Base-by-base conservation (phyloP, 1,284 basidiomycete genomes). In the Volvariella volvacea region DNA sequence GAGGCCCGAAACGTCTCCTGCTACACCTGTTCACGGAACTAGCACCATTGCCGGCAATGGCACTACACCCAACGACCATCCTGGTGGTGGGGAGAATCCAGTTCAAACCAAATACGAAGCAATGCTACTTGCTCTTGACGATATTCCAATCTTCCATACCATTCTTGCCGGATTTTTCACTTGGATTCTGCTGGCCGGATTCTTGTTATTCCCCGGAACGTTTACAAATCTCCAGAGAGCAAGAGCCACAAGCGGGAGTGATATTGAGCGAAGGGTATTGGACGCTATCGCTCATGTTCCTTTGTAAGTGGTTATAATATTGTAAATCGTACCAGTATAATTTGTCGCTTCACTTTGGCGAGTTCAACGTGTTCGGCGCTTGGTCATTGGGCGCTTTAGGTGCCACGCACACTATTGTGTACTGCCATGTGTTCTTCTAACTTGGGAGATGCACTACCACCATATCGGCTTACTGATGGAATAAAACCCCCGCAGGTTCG, bases 171-270 rank as follows among this genome's bases (percentile, higher is more conserved):
- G 63, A 9, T 76, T 79, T 58, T 79, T 73, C 50, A 78, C 73
- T 9, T 79, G 78, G 78, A 67, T 80, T 42, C 51, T 79, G 41
- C 62, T 79, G 17, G 77, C 75, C 3, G 76, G 78, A 6, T 79
- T 80, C 54, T 59, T 80, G 16, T 62, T 80, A 22, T 76, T 80
- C 49, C 77, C 78, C 1, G 72, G 75, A 38, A 79, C 77, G 6
- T 80, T 80, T 56, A 65, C 66, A 3, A 76, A 67, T 43, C 62
- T 71, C 58, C 58, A 68, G 44, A 52, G 58, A n/a, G 41, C 56
- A 14, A 55, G 63, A 20, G 25, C 49, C 22, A 51, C 51, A 32
- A 52, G 52, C 10, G 31, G 55, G 8, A 59, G 51, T 36, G 58
- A 61, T 3, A 44, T 66, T 7, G 55, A 62, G 43, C 57, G 54